Base-by-base conservation (phyloP, 2,329 filamentous ascomycete species). In the Hypocreales sp. region DNA sequence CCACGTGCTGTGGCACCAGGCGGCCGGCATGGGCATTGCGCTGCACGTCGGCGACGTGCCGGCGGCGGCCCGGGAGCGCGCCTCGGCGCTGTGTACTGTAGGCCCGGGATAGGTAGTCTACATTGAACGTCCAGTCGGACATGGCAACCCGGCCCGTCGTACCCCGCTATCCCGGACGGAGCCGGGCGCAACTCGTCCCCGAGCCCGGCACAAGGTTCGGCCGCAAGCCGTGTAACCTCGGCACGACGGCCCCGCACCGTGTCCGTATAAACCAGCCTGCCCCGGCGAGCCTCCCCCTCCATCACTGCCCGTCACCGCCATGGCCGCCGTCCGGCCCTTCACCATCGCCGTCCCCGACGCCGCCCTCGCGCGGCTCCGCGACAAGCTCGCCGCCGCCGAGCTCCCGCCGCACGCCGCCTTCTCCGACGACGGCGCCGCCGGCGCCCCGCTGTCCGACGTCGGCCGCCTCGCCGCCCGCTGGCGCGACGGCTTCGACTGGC, bases 401-500 rank as follows among this genome's bases (percentile, higher is more conserved):
- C 48, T 51, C 15, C 43, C 51, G 1, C 27, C 40, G 3, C 36
- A 46, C 10, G 42, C 42, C 3, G 40, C 41, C n/a, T 50, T 53
- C 29, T 44, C 46, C 9, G 42, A 54, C 14, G 41, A 46, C 27
- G 48, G 42, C 41, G 29, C 34, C 15, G 51, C 45, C 16, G 53
- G 53, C 14, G 33, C 46, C 1, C 34, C 50, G 1, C 39, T 43
- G 8, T 38, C 39, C 13, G 47, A 53, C 12, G 37, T 56, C 14
- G 43, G 41, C 23, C 46, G 56, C 4, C 41, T 60, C 11, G 45
- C 42, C 2, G 31, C 39, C 3, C 43, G 51, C 32, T 60, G 56
- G 55, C 36, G 36, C 16, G 37, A 51, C 8, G 59, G 61, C n/a
- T 79, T 67, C 45, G 60, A 77, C 39, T 80, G 73, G 74, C 60